Evolutionary conservation across 2,329 filamentous ascomycete species (phyloP), one percentile per base, ranked within the genome.

Genomic region (Alternaria brassicae): DNA sequence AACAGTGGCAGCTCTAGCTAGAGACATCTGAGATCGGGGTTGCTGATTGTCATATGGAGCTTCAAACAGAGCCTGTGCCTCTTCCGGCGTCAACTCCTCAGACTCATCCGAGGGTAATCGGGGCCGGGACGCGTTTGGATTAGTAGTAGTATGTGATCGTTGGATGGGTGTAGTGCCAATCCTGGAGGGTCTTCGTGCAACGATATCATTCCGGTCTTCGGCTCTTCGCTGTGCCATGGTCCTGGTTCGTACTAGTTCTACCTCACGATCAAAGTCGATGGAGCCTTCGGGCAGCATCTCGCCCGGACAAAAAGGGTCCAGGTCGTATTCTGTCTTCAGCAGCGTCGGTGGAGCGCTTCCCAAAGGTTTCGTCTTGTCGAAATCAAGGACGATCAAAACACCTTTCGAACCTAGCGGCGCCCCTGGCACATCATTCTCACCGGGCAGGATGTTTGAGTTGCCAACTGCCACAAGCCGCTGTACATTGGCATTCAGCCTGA

Each of bases 1-100:
- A 6, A 80, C 77, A 15, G 78, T 80, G 4, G 89, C 78, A 15
- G 78, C 78, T 62, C 78, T 68, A 13, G 76, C 72, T 10, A 80
- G 59, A 6, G 77, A 78, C 62, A 72, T 70, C 34, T 79, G 77
- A 8, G 77, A 79, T 28, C 78, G 65, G 13, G 78, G 78, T 49
- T 78, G 76, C 28, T 76, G 72, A 32, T 79, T 76, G 39, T 78
- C 74, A 50, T 80, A 80, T 3, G 78, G 78, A 27, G 70, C 74
- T 61, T 80, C 78, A 13, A 79, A 78, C 9, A 72, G 68, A 17
- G 75, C 75, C 51, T 76, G 74, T 25, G 69, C 76, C 62, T 78
- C 72, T 60, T 77, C 72, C 8, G 59, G 63, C 2, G 72, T 77
- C 53, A 78, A 48, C 39, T 74, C 72, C 6, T 73, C 72, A 28